Evolutionary conservation across 148 eudicot genomes (phyloP).

Genomic region (Fagopyrum homotropicum): DNA sequence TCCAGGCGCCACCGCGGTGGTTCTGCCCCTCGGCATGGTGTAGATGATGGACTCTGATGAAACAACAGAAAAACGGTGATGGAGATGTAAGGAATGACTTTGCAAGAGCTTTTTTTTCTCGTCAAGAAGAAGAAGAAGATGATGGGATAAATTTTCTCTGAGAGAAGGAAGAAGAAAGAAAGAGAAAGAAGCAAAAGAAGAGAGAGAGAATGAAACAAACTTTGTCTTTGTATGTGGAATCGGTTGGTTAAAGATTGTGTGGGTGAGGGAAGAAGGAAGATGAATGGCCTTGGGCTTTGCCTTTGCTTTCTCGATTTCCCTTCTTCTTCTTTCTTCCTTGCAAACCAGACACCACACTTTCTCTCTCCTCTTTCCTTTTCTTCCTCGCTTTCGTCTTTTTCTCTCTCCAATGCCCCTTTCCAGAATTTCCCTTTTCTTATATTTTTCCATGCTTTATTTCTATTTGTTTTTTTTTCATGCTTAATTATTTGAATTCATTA

Average conservation of each 20-base stretch:
- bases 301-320: conserved; percentile 17
- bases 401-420: not conserved
- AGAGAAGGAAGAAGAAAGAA: not conserved
- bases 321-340: conserved; percentile 1
- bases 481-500: no score
- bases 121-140: not conserved
- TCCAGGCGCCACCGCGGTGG: conserved; percentile 29
- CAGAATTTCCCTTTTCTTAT: conserved; percentile 6
- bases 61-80: not conserved
- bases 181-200: not conserved
- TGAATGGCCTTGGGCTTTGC: conserved; percentile 1
- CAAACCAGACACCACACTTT: not conserved
- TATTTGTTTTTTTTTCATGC: no score
- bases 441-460: not conserved
- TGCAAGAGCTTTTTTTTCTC: not conserved
- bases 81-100: not conserved
- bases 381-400: not conserved
- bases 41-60: not conserved
- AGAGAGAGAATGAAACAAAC: not conserved
- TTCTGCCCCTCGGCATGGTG: conserved; percentile 23
- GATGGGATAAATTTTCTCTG: not conserved
- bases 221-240: not conserved
- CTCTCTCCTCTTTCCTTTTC: conserved; percentile 4
- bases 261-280: conserved; percentile 5
- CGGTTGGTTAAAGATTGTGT: not conserved